phyloP scores from a whole-genome alignment of 2,329 filamentous ascomycete species.

The Apiospora sp. region DNA sequence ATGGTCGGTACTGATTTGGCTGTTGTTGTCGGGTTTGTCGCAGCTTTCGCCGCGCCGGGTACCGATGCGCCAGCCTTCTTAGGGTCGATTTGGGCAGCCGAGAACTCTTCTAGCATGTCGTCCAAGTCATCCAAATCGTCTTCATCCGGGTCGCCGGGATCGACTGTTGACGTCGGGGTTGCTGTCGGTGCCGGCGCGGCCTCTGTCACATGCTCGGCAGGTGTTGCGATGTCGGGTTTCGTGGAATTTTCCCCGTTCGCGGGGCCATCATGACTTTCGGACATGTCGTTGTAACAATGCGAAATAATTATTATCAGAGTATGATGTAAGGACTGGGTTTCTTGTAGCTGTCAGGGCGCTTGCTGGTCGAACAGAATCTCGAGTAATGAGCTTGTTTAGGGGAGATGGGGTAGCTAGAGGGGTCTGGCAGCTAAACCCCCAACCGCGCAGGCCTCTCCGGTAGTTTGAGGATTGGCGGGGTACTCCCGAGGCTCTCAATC shows the following conservation, averaged over 20 bases:
- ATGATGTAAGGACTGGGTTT: neutral
- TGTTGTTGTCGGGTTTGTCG: conserved; percentile 33
- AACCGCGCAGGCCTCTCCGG: neutral
- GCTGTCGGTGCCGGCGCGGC: neutral
- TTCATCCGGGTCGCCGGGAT: conserved; percentile 77
- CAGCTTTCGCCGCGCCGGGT: conserved; percentile 31
- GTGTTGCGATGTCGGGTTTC: conserved; percentile 3
- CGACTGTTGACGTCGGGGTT: neutral
- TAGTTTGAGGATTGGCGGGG: conserved; percentile 2
- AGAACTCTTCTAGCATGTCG: conserved; percentile 94
- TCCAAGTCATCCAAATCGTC: conserved; percentile 93
- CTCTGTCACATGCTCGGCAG: conserved; percentile 24
- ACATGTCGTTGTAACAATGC: neutral
- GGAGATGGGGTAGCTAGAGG: conserved; percentile 5
- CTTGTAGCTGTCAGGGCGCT: neutral
- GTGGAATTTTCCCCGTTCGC: conserved; percentile 8
- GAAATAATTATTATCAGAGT: neutral
- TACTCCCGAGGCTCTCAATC: conserved; percentile 18
- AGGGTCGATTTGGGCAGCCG: conserved; percentile 65
- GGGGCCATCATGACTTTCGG: conserved; percentile 3
- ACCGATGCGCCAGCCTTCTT: conserved; percentile 46
- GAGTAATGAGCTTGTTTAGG: conserved; percentile 2
- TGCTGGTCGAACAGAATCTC: neutral
- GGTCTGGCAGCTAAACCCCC: conserved; percentile 13
- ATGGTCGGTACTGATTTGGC: conserved; percentile 25